Percentiles rank a stretch among this genome's conserved stretches.
Evolutionary conservation across 352 stramenopile genomes (phyloP).

Genomic region (Phytopythium litorale): DNA sequence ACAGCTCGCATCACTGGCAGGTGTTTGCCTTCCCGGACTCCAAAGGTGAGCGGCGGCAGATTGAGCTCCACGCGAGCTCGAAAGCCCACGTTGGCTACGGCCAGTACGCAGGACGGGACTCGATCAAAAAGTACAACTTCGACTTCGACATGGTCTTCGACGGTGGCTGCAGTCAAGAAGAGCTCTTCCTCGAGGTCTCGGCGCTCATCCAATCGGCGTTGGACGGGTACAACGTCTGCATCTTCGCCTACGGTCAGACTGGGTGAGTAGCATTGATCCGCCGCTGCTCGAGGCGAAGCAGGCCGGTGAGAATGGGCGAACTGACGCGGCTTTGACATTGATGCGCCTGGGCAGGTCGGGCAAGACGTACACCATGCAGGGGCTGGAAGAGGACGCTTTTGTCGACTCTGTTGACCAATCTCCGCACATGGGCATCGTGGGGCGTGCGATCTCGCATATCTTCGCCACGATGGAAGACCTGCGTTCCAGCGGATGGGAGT

Average conservation of each 20-base stretch:
- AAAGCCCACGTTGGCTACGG: constrained; percentile 73
- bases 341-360: constrained; percentile 41
- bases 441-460: constrained; percentile 73
- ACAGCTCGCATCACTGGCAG: constrained; percentile 13
- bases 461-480: constrained; percentile 65
- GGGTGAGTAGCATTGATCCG: constrained; percentile 29
- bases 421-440: constrained; percentile 75
- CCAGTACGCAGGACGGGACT: constrained; percentile 41
- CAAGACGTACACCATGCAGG: constrained; percentile 90
- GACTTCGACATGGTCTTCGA: constrained; percentile 98
- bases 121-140: constrained; percentile 91
- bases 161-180: constrained; percentile 90
- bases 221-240: constrained; percentile 95
- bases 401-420: constrained; percentile 36
- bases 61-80: constrained; percentile 64
- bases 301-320: not conserved
- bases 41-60: constrained; percentile 50
- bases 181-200: constrained; percentile 96
- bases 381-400: constrained; percentile 32
- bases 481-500: constrained; percentile 66
- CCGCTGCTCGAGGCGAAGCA: too few species aligned
- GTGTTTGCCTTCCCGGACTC: constrained; percentile 81
- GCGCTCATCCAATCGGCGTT: constrained; percentile 93
- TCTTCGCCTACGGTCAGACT: constrained; percentile 93
- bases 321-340: not conserved